Conservation (phyloP, 306 rosid species). For the Trichosanthes truncata region DNA sequence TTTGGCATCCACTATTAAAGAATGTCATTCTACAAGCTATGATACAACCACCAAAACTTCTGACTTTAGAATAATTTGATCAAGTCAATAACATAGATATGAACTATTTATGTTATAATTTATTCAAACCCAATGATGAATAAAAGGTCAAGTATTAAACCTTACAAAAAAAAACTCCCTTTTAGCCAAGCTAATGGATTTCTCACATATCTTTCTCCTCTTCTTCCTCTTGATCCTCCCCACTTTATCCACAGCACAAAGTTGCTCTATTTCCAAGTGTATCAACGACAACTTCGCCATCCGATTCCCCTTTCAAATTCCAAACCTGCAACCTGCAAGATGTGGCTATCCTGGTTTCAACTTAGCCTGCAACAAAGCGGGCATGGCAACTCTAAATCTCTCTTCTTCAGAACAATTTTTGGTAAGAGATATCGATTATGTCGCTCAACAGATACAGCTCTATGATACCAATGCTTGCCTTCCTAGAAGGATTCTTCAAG, state of each 20-base stretch:
- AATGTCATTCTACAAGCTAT: neutral
- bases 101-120: neutral
- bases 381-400: conserved; percentile 27
- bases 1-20: neutral
- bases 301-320: conserved; percentile 54
- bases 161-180: neutral
- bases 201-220: conserved; percentile 8
- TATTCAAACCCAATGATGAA: conserved; percentile 1
- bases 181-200: neutral
- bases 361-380: conserved; percentile 30
- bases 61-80: conserved; percentile 6
- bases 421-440: conserved; percentile 38
- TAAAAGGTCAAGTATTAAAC: neutral
- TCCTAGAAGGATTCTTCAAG: conserved; percentile 33
- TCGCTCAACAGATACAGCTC: conserved; percentile 33
- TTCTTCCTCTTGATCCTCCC: conserved; percentile 29
- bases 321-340: conserved; percentile 14
- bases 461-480: conserved; percentile 52
- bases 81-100: neutral
- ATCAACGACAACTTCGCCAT: conserved; percentile 18
- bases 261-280: conserved; percentile 33
- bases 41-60: neutral
- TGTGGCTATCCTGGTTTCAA: conserved; percentile 65
- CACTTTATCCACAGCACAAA: conserved; percentile 12
- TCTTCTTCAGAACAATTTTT: conserved; percentile 35